These are phyloP conservation scores for Durio zibethinus DNA, from an alignment of 345 rosid genomes.

Conservation along the genomic window DNA sequence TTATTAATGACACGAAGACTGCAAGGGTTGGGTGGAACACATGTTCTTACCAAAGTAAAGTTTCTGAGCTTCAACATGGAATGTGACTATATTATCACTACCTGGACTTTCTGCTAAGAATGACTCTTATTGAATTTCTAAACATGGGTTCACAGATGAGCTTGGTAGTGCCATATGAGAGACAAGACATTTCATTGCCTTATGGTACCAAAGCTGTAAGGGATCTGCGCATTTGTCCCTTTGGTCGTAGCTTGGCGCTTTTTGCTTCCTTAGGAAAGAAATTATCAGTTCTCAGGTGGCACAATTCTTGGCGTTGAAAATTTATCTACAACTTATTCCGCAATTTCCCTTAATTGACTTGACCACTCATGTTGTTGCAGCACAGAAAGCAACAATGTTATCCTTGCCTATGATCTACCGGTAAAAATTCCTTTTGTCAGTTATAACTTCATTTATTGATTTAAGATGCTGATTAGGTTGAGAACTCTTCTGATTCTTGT, in stretches of 20 bases:
- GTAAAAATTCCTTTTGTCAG: slow-evolving; percentile 31
- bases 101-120: background rate
- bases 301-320: background rate
- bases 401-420: slow-evolving; percentile 69
- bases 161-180: slow-evolving; percentile 60
- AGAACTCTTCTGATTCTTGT: background rate
- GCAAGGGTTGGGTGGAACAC: slow-evolving; percentile 50
- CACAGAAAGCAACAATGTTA: slow-evolving; percentile 65
- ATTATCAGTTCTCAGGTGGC: slow-evolving; percentile 68
- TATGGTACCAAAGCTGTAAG: slow-evolving; percentile 57
- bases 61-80: slow-evolving; percentile 19
- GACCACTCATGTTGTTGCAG: slow-evolving; percentile 36
- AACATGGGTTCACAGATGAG: slow-evolving; percentile 47
- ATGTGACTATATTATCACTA: background rate
- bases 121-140: slow-evolving; percentile 15
- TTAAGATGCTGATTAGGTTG: background rate
- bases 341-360: slow-evolving; percentile 12
- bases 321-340: slow-evolving; percentile 5
- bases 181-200: slow-evolving; percentile 63
- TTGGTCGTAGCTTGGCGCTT: slow-evolving; percentile 48
- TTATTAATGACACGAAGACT: slow-evolving; percentile 59
- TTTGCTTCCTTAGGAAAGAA: slow-evolving; percentile 79
- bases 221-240: slow-evolving; percentile 74
- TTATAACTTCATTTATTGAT: background rate
- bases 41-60: slow-evolving; percentile 66